Evolutionary conservation across 306 rosid species (phyloP), one percentile per base, ranked within the genome.

Genomic region (Senna tora): DNA sequence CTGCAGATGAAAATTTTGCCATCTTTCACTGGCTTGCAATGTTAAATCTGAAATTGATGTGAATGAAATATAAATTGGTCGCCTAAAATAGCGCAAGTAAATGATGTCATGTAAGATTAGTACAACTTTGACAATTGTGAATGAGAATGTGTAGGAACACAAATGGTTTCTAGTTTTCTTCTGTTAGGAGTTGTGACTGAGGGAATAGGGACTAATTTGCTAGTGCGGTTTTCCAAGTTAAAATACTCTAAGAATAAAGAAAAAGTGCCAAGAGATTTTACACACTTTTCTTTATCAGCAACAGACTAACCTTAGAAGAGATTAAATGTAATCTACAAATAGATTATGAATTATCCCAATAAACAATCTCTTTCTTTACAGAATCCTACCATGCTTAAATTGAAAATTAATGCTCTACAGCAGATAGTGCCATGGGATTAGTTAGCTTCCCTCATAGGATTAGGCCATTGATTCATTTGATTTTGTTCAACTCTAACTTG

Each of bases 351-450:
- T 2, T 5, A 46, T 8, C 14, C 32, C 2, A 49, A 49, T 7
- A 16, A 49, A 49, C 9, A 6, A 21, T n/a, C 47, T n/a, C 21
- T 49, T 49, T 49, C 59, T 71, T 19, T 30, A 71, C 60, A 62
- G 38, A 16, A 47, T 43, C 59, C 78, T 25, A 25, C 30, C 30
- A 3, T 25, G 30, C 30, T 25, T 1, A 25, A 25, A 25, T 1
- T 25, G 30, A 25, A 25, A 25, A 25, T 3, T 25, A 25, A 25
- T 25, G 3, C 30, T 25, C 3, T 25, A 25, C 3, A 25, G 30
- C 2, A 25, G 30, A 25, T 25, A 25, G 30, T 25, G 30, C 30
- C 30, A 25, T 3, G 30, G 30, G 30, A 3, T 25, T 25, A 25
- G 30, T 22, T 6, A 0, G 17, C 6, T 47, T 25, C 30, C 50